These are phyloP conservation scores for Termitomyces sp. DNA, from an alignment of 768 basidiomycete species.

Conservation along the genomic window DNA sequence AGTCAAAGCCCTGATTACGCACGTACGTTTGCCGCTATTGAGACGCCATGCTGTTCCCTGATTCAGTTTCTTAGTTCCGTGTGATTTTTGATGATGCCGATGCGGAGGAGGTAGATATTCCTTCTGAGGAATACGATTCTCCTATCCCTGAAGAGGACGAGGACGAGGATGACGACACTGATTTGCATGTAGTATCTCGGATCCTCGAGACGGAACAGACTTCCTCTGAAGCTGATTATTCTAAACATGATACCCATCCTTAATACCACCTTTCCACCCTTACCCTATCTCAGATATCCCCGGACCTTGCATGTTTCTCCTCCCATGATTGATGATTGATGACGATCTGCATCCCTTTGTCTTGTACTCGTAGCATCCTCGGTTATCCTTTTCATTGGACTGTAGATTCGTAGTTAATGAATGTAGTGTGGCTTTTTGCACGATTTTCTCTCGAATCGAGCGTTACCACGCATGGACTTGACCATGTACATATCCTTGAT, in stretches of 20 bases:
- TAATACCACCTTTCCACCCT: conserved; percentile 12
- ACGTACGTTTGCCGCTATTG: conserved; percentile 43
- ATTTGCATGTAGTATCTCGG: conserved; percentile 10
- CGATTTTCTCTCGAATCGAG: conserved; percentile 11
- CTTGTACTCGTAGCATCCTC: conserved; percentile 10
- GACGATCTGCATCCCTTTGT: conserved; percentile 5
- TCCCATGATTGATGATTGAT: conserved; percentile 2
- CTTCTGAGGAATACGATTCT: conserved; percentile 59
- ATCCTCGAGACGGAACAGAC: conserved; percentile 12
- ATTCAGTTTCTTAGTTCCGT: conserved; percentile 38
- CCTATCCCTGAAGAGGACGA: conserved; percentile 68
- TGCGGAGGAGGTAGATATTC: conserved; percentile 56
- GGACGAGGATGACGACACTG: conserved; percentile 31
- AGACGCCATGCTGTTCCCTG: conserved; percentile 1
- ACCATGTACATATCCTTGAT: conserved; percentile 9
- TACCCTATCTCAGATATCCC: background rate
- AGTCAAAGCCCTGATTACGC: conserved; percentile 71
- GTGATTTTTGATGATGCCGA: conserved; percentile 71
- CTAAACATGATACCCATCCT: conserved; percentile 15
- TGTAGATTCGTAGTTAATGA: conserved; percentile 12
- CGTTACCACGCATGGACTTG: conserved; percentile 14
- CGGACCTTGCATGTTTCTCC: conserved; percentile 7
- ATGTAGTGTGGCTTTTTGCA: conserved; percentile 11
- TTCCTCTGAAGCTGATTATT: conserved; percentile 11
- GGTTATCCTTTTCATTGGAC: conserved; percentile 4